phyloP scores from a whole-genome alignment of 1,284 basidiomycete genomes.

The Ustilago tritici region DNA sequence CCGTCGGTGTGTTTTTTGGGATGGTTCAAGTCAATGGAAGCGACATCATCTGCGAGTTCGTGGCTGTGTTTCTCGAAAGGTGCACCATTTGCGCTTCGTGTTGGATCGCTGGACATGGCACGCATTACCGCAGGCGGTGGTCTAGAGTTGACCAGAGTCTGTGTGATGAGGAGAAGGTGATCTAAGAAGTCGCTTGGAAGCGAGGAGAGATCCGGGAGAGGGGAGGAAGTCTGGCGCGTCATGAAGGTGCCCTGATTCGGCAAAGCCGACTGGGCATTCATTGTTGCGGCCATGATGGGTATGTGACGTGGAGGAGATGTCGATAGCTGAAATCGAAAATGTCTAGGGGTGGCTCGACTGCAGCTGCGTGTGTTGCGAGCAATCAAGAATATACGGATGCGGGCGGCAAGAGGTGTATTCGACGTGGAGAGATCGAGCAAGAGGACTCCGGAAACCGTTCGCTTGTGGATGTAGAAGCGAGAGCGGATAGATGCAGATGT shows the following conservation, averaged over 20 bases:
- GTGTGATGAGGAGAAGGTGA: conserved; percentile 62
- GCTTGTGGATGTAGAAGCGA: not conserved
- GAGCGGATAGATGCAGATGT: not conserved
- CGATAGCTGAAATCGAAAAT: not conserved
- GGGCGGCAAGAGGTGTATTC: not conserved
- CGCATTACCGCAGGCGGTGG: conserved; percentile 46
- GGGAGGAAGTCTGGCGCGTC: conserved; percentile 57
- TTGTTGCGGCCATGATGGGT: conserved; percentile 33
- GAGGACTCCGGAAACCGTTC: not conserved
- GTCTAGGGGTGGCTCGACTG: not conserved
- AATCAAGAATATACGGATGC: not conserved
- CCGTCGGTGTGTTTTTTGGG: conserved; percentile 19
- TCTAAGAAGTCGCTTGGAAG: conserved; percentile 62
- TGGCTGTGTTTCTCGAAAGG: conserved; percentile 16
- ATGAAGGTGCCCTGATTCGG: conserved; percentile 24
- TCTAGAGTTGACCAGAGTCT: conserved; percentile 53
- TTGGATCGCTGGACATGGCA: conserved; percentile 47
- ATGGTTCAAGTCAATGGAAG: conserved; percentile 43
- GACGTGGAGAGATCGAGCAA: not conserved
- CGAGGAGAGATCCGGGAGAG: conserved; percentile 52
- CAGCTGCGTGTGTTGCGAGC: not conserved
- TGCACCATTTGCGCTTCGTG: conserved; percentile 15
- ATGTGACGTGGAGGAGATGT: not conserved
- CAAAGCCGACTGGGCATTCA: conserved; percentile 35
- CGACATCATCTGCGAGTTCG: conserved; percentile 38